These are phyloP conservation scores for Allomyces arbusculus DNA, from an alignment of 192 early-diverging fungal species.

Conservation along the genomic window DNA sequence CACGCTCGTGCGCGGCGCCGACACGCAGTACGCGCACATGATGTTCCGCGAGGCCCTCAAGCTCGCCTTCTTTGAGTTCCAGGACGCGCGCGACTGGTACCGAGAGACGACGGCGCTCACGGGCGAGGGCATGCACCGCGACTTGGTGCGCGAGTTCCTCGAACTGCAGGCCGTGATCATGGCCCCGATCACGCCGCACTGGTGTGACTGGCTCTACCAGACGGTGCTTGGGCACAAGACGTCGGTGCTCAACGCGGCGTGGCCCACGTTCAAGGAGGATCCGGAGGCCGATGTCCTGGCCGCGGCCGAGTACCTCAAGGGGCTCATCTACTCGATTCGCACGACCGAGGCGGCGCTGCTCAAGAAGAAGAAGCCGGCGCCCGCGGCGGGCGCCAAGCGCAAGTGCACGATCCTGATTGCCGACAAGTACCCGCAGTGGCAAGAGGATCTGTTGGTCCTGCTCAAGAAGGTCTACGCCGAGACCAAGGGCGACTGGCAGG, in stretches of 20 bases:
- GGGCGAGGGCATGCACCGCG: conserved; percentile 63
- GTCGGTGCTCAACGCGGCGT: conserved; percentile 48
- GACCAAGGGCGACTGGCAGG: conserved; percentile 1
- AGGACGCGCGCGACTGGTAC: conserved; percentile 70
- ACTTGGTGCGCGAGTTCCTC: conserved; percentile 64
- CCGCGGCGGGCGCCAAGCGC: conserved; percentile 3
- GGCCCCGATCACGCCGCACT: conserved; percentile 80
- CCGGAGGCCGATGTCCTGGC: conserved; percentile 50
- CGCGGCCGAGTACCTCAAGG: conserved; percentile 60
- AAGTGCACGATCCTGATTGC: conserved; percentile 59
- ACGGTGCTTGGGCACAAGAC: conserved; percentile 49
- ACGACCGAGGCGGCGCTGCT: conserved; percentile 26
- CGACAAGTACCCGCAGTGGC: conserved; percentile 78
- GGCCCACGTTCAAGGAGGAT: conserved; percentile 33
- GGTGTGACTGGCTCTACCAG: conserved; percentile 79
- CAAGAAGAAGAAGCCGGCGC: conserved; percentile 59
- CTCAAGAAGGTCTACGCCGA: conserved; percentile 21
- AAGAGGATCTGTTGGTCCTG: conserved; percentile 36
- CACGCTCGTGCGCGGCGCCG: conserved; percentile 39
- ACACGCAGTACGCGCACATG: conserved; percentile 53
- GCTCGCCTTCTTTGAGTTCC: conserved; percentile 75
- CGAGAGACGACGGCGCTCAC: conserved; percentile 42
- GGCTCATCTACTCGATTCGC: conserved; percentile 39
- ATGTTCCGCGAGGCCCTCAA: conserved; percentile 84
- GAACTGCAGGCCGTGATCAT: conserved; percentile 66